Evolutionary conservation across 371 early-diverging fungal species (phyloP).

Genomic region (Blakeslea trispora): DNA sequence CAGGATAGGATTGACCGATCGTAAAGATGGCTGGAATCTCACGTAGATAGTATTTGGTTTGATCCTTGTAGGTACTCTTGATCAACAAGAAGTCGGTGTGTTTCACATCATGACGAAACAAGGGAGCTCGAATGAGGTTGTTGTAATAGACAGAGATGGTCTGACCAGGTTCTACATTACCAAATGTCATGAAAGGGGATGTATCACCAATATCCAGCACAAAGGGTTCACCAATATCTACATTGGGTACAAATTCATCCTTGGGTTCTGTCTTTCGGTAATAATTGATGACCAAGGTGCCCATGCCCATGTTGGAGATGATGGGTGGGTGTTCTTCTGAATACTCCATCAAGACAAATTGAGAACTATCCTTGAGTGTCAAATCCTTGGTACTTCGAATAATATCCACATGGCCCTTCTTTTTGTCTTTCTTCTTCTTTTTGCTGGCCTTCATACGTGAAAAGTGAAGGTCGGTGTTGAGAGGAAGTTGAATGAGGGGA

Average conservation of each 20-base stretch:
- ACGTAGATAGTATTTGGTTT: slow-evolving; percentile 81
- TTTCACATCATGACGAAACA: slow-evolving; percentile 82
- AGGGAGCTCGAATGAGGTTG: slow-evolving; percentile 96
- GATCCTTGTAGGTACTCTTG: slow-evolving; percentile 71
- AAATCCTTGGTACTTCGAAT: slow-evolving; percentile 89
- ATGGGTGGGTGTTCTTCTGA: slow-evolving; percentile 99
- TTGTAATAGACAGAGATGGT: slow-evolving; percentile 89
- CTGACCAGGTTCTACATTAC: slow-evolving; percentile 94
- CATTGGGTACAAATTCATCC: slow-evolving; percentile 76
- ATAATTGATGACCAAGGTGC: slow-evolving; percentile 93
- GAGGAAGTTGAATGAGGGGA: slow-evolving; percentile 73
- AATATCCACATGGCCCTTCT: slow-evolving; percentile 71
- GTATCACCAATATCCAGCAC: slow-evolving; percentile 94
- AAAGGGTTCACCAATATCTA: slow-evolving; percentile 84
- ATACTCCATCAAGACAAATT: slow-evolving; percentile 94
- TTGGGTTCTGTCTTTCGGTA: slow-evolving; percentile 93
- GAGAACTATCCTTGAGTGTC: slow-evolving; percentile 85
- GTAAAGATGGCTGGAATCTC: slow-evolving; percentile 85
- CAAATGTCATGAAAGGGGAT: slow-evolving; percentile 97
- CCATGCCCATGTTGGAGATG: slow-evolving; percentile 97
- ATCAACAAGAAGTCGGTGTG: slow-evolving; percentile 89
- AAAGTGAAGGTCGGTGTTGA: slow-evolving; percentile 62
- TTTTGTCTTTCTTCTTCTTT: slow-evolving; percentile 78
- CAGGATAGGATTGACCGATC: slow-evolving; percentile 98
- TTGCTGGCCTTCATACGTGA: slow-evolving; percentile 70